Conservation (phyloP, 495 filamentous ascomycete genomes). For the Annulohypoxylon moriforme region DNA sequence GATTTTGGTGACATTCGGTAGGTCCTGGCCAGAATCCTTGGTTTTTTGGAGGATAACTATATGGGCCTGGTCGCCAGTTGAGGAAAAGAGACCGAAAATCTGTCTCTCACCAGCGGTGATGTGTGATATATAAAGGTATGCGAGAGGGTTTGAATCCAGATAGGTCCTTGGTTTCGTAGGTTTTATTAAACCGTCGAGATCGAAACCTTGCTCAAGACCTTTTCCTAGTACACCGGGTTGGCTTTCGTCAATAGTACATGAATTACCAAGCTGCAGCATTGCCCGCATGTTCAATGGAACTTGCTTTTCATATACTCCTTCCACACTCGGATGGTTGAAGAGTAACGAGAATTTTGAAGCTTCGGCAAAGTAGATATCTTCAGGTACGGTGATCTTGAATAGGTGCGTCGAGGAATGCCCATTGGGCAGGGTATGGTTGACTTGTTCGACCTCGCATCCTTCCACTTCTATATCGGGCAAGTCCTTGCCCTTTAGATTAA, state of each 20-base stretch:
- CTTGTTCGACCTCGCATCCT: constrained; percentile 89
- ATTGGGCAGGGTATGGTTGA: constrained; percentile 91
- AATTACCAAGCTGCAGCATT: constrained; percentile 86
- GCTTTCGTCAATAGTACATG: constrained; percentile 94
- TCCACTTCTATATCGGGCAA: constrained; percentile 90
- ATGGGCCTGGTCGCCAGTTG: constrained; percentile 79
- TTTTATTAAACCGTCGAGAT: constrained; percentile 78
- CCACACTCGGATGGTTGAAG: constrained; percentile 92
- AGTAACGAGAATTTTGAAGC: constrained; percentile 81
- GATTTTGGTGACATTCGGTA: constrained; percentile 91
- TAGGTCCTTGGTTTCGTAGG: constrained; percentile 76
- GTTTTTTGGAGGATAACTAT: constrained; percentile 84
- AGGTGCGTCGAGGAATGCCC: constrained; percentile 93
- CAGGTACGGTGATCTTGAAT: constrained; percentile 90
- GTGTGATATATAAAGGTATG: constrained; percentile 92
- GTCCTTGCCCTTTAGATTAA: constrained; percentile 88
- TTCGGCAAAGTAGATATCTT: constrained; percentile 87
- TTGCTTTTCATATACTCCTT: constrained; percentile 96
- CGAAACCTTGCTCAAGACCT: constrained; percentile 93
- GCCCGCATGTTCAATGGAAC: constrained; percentile 86
- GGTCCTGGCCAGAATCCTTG: constrained; percentile 75
- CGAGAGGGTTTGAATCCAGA: constrained; percentile 72
- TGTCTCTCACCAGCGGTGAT: constrained; percentile 89
- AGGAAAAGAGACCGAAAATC: constrained; percentile 93
- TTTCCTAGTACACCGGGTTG: constrained; percentile 92